Conservation (phyloP, 768 basidiomycete species). For the Imleria badia region DNA sequence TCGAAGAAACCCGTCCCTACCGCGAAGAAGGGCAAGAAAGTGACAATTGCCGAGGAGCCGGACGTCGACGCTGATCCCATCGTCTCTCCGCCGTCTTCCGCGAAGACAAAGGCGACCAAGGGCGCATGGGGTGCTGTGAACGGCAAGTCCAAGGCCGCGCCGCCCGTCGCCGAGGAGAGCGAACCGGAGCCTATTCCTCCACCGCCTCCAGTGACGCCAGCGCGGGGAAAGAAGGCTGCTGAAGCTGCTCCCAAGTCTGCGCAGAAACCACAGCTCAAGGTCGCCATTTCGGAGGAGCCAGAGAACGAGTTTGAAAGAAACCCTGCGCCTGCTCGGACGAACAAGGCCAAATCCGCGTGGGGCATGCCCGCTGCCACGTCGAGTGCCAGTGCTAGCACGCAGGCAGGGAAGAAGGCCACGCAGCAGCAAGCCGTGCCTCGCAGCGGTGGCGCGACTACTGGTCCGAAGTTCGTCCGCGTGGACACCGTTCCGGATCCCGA, state of each 20-base stretch:
- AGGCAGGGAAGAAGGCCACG: conserved; percentile 13
- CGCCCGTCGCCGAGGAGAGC: conserved; percentile 9
- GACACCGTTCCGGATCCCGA: conserved; percentile 16
- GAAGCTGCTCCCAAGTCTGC: not conserved
- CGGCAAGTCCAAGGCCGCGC: conserved; percentile 20
- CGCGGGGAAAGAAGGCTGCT: conserved; percentile 15
- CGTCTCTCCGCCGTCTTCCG: conserved; percentile 9
- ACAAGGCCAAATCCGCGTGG: conserved; percentile 21
- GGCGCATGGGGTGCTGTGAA: conserved; percentile 21
- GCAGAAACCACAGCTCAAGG: conserved; percentile 21
- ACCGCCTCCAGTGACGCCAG: conserved; percentile 1
- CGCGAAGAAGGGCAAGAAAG: conserved; percentile 26
- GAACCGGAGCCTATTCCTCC: conserved; percentile 7
- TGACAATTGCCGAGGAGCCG: conserved; percentile 26
- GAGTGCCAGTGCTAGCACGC: not conserved
- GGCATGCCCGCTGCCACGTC: conserved; percentile 1
- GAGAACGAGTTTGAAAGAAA: conserved; percentile 14
- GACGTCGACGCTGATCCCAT: conserved; percentile 28
- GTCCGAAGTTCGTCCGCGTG: conserved; percentile 13
- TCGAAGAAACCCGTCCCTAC: conserved; percentile 12
- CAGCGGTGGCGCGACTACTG: conserved; percentile 3
- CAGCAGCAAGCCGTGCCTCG: conserved; percentile 10
- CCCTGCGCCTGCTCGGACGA: conserved; percentile 6
- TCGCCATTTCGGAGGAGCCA: conserved; percentile 17
- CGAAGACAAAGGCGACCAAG: conserved; percentile 14